Conservation (phyloP, 768 basidiomycete species). For the Russula emetica region DNA sequence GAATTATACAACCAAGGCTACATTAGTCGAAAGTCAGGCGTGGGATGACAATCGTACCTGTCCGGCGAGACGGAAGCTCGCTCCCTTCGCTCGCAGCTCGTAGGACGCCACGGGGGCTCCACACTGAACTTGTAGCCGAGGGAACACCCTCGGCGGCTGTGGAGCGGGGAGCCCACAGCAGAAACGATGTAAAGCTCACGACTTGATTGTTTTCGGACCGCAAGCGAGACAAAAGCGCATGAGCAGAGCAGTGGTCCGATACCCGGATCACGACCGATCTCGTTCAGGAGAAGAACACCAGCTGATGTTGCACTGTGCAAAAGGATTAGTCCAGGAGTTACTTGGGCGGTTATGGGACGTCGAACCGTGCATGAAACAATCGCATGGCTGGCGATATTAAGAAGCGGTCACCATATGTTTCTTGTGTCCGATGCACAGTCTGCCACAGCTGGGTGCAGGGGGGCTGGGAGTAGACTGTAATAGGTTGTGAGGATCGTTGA, state of each 20-base stretch:
- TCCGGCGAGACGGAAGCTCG: constrained; percentile 56
- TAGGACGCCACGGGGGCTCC: constrained; percentile 86
- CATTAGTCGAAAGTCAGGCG: background rate
- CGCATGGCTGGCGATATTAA: constrained; percentile 81
- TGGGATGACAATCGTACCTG: constrained; percentile 38
- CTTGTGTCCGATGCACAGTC: constrained; percentile 61
- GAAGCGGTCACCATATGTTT: constrained; percentile 90
- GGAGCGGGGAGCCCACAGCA: constrained; percentile 91
- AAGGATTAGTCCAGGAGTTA: constrained; percentile 1
- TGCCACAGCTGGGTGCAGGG: constrained; percentile 68
- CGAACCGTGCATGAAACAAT: constrained; percentile 56
- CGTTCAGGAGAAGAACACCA: constrained; percentile 75
- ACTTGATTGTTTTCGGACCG: constrained; percentile 51
- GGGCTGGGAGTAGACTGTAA: constrained; percentile 70
- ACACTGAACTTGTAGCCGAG: constrained; percentile 90
- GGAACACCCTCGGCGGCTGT: constrained; percentile 54
- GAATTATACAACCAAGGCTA: background rate
- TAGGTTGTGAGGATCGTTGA: background rate
- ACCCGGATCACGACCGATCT: constrained; percentile 87
- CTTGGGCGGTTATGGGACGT: background rate
- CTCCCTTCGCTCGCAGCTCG: constrained; percentile 71
- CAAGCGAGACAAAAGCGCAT: constrained; percentile 57
- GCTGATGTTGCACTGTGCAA: constrained; percentile 52
- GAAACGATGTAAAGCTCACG: constrained; percentile 77
- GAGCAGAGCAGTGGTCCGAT: constrained; percentile 86